These are phyloP conservation scores for Vigna radiata DNA, from an alignment of 306 rosid genomes.

Conservation along the genomic window DNA sequence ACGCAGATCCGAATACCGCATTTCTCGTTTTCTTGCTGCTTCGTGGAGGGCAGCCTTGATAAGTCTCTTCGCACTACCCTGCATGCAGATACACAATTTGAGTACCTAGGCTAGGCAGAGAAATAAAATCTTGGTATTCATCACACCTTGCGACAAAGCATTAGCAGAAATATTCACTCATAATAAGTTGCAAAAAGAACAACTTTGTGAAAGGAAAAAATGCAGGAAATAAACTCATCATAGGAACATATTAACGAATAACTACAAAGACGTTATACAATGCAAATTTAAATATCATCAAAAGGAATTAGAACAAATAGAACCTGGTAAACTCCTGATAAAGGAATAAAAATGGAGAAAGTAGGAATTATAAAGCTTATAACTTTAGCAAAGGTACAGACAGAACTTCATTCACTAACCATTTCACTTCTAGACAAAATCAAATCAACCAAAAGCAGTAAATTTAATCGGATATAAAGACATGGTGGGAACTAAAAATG, in stretches of 20 bases:
- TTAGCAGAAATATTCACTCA: neutral
- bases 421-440: conserved; percentile 7
- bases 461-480: conserved; percentile 14
- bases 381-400: neutral
- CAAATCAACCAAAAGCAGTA: conserved; percentile 12
- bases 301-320: conserved; percentile 2
- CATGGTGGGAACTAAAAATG: conserved; percentile 1
- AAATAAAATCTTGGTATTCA: neutral
- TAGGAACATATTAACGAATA: neutral
- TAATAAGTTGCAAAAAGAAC: neutral
- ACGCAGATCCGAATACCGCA: conserved; percentile 78
- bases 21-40: conserved; percentile 81
- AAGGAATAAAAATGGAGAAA: neutral
- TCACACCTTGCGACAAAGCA: neutral
- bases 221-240: conserved; percentile 1
- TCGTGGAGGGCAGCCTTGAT: conserved; percentile 83
- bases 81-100: conserved; percentile 48
- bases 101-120: neutral
- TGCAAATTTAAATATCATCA: neutral
- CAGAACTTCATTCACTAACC: conserved; percentile 12
- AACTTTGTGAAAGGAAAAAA: neutral
- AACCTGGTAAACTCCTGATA: neutral
- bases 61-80: conserved; percentile 88
- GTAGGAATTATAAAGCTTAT: neutral
- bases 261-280: neutral